A percentile compares a stretch with the other conserved stretches of the same genome.
These are phyloP conservation scores for Trichoderma sp. DNA, from an alignment of 2,329 filamentous ascomycete species.

Conservation along the genomic window DNA sequence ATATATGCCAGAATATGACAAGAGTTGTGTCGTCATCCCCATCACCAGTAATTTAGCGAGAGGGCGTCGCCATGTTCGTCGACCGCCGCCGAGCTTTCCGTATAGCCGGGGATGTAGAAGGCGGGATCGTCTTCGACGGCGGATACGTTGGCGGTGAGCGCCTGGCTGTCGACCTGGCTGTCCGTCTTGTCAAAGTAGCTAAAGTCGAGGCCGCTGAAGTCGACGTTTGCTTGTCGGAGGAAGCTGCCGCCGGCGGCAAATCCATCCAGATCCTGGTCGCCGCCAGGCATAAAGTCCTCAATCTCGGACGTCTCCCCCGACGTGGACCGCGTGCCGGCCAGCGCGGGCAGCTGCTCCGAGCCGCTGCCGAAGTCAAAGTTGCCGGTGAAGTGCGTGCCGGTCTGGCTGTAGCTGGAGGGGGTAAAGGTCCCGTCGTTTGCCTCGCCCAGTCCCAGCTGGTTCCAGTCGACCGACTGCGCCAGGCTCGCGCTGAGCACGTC, in stretches of 20 bases:
- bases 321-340: conserved; percentile 61
- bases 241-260: conserved; percentile 52
- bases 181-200: conserved; percentile 59
- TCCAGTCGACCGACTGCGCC: conserved; percentile 53
- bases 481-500: conserved; percentile 63
- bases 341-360: conserved; percentile 56
- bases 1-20: background rate
- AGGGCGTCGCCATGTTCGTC: conserved; percentile 44
- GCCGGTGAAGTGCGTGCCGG: conserved; percentile 53
- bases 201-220: conserved; percentile 56
- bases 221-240: conserved; percentile 49
- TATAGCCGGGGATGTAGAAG: conserved; percentile 54
- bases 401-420: conserved; percentile 58
- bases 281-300: conserved; percentile 58
- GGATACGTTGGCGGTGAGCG: conserved; percentile 48
- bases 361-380: conserved; percentile 55
- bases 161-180: conserved; percentile 43
- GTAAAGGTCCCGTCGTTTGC: conserved; percentile 53
- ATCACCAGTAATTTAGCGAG: conserved; percentile 43
- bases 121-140: conserved; percentile 56
- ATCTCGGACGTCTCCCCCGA: conserved; percentile 70
- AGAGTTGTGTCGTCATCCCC: conserved; percentile 33
- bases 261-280: conserved; percentile 52
- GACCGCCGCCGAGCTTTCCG: conserved; percentile 42
- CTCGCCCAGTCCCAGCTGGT: conserved; percentile 51